These are phyloP conservation scores for Evansstolkia leycettana DNA, from an alignment of 495 filamentous ascomycete species.

Conservation along the genomic window DNA sequence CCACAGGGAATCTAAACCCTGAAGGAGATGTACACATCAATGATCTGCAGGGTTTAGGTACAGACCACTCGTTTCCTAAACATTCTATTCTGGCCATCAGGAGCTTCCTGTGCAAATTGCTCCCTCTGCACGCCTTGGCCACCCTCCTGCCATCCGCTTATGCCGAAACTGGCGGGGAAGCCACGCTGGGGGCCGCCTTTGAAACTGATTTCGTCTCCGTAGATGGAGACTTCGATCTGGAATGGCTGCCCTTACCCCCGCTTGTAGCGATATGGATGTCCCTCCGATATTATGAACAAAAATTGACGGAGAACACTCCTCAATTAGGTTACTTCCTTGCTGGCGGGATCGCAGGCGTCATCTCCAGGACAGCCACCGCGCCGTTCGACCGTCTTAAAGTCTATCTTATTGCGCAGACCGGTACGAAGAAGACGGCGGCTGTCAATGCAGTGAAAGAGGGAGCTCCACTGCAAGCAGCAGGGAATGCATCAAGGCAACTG, in stretches of 20 bases:
- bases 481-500: conserved; percentile 55
- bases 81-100: conserved; percentile 23
- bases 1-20: conserved; percentile 77
- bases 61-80: conserved; percentile 59
- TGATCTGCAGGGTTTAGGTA: conserved; percentile 92
- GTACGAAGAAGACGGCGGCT: conserved; percentile 41
- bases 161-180: conserved; percentile 19
- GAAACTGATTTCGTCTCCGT: conserved; percentile 18
- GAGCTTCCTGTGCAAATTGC: conserved; percentile 28
- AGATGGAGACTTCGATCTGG: conserved; percentile 30
- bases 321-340: conserved; percentile 93
- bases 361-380: conserved; percentile 86
- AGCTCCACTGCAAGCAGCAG: conserved; percentile 51
- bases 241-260: conserved; percentile 33
- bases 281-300: conserved; percentile 38
- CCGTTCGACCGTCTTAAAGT: conserved; percentile 96
- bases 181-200: conserved; percentile 14
- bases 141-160: conserved; percentile 26
- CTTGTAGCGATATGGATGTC: conserved; percentile 37
- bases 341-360: conserved; percentile 81
- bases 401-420: conserved; percentile 88
- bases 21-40: conserved; percentile 94
- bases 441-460: conserved; percentile 60
- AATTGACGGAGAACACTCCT: conserved; percentile 52
- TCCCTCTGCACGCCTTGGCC: conserved; percentile 26